Percentiles rank a stretch among this genome's conserved stretches.
Evolutionary conservation across 371 early-diverging fungal genomes (phyloP).

Genomic region (Amoeboaphelidium occidentale): DNA sequence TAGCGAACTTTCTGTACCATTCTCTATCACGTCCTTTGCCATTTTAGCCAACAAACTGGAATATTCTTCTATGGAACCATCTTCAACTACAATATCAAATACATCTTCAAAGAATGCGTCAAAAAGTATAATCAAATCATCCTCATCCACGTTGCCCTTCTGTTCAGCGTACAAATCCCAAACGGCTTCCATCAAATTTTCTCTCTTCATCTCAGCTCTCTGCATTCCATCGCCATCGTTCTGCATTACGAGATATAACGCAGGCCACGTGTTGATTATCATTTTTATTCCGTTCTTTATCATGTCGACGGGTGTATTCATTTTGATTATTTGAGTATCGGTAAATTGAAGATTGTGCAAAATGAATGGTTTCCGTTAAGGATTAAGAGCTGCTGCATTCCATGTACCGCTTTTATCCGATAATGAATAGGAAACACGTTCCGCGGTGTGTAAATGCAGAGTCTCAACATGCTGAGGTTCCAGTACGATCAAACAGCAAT

Average conservation of each 20-base stretch:
- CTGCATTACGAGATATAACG: background rate
- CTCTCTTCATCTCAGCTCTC: background rate
- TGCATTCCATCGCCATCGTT: background rate
- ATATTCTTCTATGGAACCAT: background rate
- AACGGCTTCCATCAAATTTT: background rate
- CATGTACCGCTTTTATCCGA: background rate
- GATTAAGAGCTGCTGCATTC: background rate
- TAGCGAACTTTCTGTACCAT: too few relatives aligned
- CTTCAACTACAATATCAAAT: background rate
- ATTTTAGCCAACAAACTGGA: too few relatives aligned
- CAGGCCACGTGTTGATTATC: background rate
- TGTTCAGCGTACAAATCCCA: background rate
- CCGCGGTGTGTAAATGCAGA: too few relatives aligned
- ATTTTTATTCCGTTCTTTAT: background rate
- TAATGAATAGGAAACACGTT: background rate
- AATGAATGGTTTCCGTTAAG: too few relatives aligned
- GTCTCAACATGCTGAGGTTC: too few relatives aligned
- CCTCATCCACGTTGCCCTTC: background rate
- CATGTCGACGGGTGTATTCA: background rate
- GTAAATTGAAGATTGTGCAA: background rate
- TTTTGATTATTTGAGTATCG: background rate
- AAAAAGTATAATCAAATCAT: background rate
- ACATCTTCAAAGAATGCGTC: background rate
- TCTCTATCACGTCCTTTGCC: too few relatives aligned
- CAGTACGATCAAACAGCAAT: too few relatives aligned